phyloP scores from a whole-genome alignment of 331 rosid genomes.

The Prunus yedoensis region DNA sequence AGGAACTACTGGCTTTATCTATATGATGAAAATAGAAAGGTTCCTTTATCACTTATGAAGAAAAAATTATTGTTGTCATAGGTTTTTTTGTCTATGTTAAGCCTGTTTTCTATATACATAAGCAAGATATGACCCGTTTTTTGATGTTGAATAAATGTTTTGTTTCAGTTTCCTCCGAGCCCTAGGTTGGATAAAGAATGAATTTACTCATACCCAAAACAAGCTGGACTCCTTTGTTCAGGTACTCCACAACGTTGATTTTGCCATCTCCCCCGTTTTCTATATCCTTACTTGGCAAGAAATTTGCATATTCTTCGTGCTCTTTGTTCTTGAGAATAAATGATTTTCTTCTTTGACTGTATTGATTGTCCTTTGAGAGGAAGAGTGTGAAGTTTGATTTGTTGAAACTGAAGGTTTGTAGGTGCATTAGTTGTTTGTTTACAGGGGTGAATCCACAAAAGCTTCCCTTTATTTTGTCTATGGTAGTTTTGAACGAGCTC shows the following conservation, averaged over 20 bases:
- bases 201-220: conserved; percentile 33
- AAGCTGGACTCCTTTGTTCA: conserved; percentile 43
- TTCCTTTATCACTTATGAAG: neutral
- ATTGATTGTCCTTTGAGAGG: neutral
- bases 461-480: neutral
- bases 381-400: neutral
- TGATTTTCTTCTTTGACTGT: neutral
- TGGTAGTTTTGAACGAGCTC: neutral
- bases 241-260: conserved; percentile 31
- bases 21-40: neutral
- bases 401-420: neutral
- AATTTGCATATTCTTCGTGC: neutral
- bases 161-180: conserved; percentile 38
- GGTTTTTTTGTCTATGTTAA: neutral
- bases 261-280: neutral
- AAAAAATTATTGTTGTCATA: neutral
- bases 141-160: neutral
- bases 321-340: neutral
- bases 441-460: neutral
- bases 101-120: neutral
- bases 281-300: conserved; percentile 3
- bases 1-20: neutral
- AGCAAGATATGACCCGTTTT: neutral
- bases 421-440: neutral
- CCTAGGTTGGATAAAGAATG: conserved; percentile 39